These are phyloP conservation scores for Cryptosporidium canis DNA, from an alignment of 169 alveolate species.

Conservation along the genomic window DNA sequence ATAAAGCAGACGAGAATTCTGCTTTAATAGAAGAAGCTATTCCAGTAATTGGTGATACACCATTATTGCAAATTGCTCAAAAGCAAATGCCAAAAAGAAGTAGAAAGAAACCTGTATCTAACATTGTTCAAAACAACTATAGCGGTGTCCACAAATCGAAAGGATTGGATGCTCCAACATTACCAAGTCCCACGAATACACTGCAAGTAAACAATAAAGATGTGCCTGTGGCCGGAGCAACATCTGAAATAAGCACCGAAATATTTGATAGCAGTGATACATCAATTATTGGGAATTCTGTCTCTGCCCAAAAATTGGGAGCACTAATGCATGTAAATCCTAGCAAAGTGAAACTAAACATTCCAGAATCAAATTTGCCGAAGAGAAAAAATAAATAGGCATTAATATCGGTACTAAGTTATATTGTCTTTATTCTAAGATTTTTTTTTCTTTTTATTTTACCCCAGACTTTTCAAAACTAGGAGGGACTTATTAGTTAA, in stretches of 20 bases:
- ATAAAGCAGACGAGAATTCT: not conserved
- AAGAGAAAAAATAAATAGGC: conserved; percentile 6
- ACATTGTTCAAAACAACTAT: not conserved
- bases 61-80: not conserved
- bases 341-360: not conserved
- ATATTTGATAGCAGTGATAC: not conserved
- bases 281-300: not conserved
- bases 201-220: too few species aligned
- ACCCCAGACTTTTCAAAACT: not conserved
- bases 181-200: not conserved
- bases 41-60: not conserved
- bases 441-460: not conserved
- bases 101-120: not conserved
- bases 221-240: not conserved
- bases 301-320: not conserved
- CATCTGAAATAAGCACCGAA: not conserved
- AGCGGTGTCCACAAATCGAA: not conserved
- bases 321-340: not conserved
- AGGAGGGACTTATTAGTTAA: not conserved
- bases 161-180: not conserved
- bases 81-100: conserved; percentile 13
- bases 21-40: not conserved
- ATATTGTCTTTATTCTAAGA: not conserved
- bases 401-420: not conserved
- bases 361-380: conserved; percentile 10